Percentiles rank a stretch among this genome's conserved stretches.
Evolutionary conservation across 2,329 filamentous ascomycete species (phyloP).

Genomic region (Phoma sp.): DNA sequence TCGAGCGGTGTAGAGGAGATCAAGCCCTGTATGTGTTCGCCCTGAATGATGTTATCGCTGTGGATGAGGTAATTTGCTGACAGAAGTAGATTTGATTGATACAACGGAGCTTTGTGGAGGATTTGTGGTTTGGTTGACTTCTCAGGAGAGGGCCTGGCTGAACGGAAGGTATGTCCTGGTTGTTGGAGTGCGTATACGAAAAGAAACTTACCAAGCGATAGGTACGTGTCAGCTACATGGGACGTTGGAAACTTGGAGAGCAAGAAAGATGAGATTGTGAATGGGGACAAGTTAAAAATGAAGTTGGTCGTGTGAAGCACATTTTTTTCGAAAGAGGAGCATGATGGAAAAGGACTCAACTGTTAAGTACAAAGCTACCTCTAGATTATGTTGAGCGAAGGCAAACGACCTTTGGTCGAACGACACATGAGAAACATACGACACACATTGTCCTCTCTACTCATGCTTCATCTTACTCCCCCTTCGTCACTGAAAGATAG

Average conservation of each 20-base stretch:
- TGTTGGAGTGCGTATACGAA: background rate
- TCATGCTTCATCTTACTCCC: background rate
- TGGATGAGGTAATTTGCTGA: background rate
- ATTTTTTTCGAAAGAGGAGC: too few species aligned
- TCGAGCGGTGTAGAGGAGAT: constrained; percentile 5
- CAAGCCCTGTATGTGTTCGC: background rate
- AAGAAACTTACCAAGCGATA: background rate
- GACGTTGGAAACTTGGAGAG: constrained; percentile 31
- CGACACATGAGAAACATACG: too few species aligned
- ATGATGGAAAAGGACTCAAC: too few species aligned
- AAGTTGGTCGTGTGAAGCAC: constrained; percentile 18
- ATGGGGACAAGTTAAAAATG: constrained; percentile 31
- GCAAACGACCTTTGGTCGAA: too few species aligned
- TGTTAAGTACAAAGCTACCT: too few species aligned
- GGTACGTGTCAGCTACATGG: constrained; percentile 32
- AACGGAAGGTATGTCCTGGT: constrained; percentile 21
- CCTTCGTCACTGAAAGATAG: background rate
- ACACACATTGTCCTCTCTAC: background rate
- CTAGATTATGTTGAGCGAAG: too few species aligned
- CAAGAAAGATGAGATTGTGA: constrained; percentile 31
- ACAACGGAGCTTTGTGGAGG: constrained; percentile 20
- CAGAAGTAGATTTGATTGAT: constrained; percentile 8
- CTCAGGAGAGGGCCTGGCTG: constrained; percentile 27
- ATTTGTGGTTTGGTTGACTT: constrained; percentile 31
- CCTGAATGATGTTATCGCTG: background rate